Evolutionary conservation across 2,329 filamentous ascomycete genomes (phyloP), one percentile per base, ranked within the genome.

Genomic region (Bipolaris cookei): DNA sequence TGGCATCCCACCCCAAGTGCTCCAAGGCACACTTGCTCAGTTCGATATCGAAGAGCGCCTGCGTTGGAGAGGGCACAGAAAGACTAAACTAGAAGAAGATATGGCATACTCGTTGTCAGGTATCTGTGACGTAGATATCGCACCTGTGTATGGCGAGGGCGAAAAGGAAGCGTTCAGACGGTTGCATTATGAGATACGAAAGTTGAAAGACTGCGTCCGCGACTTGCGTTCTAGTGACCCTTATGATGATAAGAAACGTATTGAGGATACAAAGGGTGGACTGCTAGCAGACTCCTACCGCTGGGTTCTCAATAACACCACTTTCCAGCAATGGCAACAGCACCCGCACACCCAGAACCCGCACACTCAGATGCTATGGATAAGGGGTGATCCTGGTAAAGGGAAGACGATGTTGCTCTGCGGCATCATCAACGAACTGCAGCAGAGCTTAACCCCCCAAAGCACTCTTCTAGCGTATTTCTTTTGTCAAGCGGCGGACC

Each of bases 401-500:
- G 25, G 25, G 14, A 46, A 46, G 13, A 44, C 21, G 8, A 44
- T 44, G 25, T 23, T 44, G n/a, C 41, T 44, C 41, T 44, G 25
- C 16, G 25, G 41, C 6, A 44, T 44, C 13, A 44, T 44, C 14
- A 16, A 44, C 21, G 21, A 44, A 23, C 41, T 44, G 25, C 21
- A 44, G 4, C 14, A 39, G 25, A 28, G 7, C 37, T 39, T 10
- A 5, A 11, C 8, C 6, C 34, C 34, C n/a, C 13, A 35, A 39
- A 18, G 3, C 8, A 4, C 25, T 10, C 25, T 28, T 28, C 8
- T 39, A 20, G 47, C 48, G 3, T 60, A 67, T 54, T 81, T 81
- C 66, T 79, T 83, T 64, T 39, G 37, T 16, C 37, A 39, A 16
- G 37, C 25, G 8, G 25, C 25, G 2, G 25, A 28, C 25, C 25